A percentile compares a stretch with the other conserved stretches of the same genome.
These are phyloP conservation scores for Vanrija sp. DNA, from an alignment of 1,284 basidiomycete species.

Conservation along the genomic window DNA sequence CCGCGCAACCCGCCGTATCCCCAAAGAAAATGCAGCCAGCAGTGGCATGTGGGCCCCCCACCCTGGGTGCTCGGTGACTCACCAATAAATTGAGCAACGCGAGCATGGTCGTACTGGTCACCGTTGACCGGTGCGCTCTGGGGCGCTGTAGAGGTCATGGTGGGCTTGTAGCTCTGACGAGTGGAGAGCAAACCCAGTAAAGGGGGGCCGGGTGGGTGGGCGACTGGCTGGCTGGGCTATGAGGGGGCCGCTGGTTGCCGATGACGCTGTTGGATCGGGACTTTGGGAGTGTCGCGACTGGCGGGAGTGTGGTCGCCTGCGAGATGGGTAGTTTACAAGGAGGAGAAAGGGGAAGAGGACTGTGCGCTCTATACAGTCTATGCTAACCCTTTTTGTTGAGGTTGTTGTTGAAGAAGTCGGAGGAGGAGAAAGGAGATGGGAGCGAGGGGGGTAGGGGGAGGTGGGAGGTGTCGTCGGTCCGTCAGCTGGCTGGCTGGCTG, in stretches of 20 bases:
- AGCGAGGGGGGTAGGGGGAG: neutral
- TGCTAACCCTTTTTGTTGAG: too few species aligned
- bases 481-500: neutral
- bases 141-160: slow-evolving; percentile 28
- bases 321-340: neutral
- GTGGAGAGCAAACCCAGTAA: neutral
- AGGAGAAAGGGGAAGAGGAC: too few species aligned
- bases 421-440: neutral
- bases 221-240: too few species aligned
- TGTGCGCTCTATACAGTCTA: too few species aligned
- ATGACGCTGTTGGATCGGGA: neutral
- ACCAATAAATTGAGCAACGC: slow-evolving; percentile 80
- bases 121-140: slow-evolving; percentile 15
- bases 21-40: too few species aligned
- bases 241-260: too few species aligned
- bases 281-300: too few species aligned
- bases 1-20: too few species aligned
- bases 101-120: slow-evolving; percentile 53
- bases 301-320: neutral
- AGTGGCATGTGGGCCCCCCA: too few species aligned
- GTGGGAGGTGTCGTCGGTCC: neutral
- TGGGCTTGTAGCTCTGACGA: neutral
- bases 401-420: neutral
- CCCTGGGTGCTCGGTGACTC: slow-evolving; percentile 20
- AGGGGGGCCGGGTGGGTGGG: neutral